Evolutionary conservation across 139 green algal genomes (phyloP).

Genomic region (Bryopsis sp.): DNA sequence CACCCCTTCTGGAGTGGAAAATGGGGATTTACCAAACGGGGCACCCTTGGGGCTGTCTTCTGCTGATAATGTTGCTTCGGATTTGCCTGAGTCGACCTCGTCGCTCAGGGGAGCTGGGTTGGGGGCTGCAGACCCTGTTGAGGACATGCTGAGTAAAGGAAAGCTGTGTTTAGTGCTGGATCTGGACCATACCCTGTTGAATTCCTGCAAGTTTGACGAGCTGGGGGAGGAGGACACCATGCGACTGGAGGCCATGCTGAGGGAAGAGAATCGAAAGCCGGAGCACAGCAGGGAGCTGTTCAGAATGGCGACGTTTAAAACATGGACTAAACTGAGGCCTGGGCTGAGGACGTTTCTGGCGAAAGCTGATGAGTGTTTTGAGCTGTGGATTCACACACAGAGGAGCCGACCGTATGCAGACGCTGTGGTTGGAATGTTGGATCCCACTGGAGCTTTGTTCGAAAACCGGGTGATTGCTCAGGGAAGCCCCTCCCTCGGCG

Average conservation of each 20-base stretch:
- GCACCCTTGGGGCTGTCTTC: no score
- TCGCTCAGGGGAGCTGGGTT: no score
- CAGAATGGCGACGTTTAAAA: constrained; percentile 51
- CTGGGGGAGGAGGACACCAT: constrained; percentile 23
- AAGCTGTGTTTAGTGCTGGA: constrained; percentile 74
- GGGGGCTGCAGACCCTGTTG: no score
- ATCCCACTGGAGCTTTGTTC: constrained; percentile 59
- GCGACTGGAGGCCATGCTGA: constrained; percentile 21
- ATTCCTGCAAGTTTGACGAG: constrained; percentile 49
- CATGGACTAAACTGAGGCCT: constrained; percentile 94
- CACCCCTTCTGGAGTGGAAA: no score
- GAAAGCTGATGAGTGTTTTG: constrained; percentile 46
- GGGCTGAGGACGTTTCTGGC: constrained; percentile 56
- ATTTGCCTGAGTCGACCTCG: no score
- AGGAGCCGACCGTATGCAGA: constrained; percentile 44
- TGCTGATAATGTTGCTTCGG: no score
- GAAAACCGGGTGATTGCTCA: constrained; percentile 49
- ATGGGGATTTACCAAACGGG: no score
- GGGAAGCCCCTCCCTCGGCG: no score
- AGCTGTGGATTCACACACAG: constrained; percentile 87
- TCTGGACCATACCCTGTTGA: constrained; percentile 89
- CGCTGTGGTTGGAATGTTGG: constrained; percentile 75
- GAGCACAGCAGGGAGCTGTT: constrained; percentile 45
- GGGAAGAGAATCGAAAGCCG: constrained; percentile 15
- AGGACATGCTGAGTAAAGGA: constrained; percentile 17